These are phyloP conservation scores for Spathaspora sp. DNA, from an alignment of 1,139 yeast species.

Conservation along the genomic window DNA sequence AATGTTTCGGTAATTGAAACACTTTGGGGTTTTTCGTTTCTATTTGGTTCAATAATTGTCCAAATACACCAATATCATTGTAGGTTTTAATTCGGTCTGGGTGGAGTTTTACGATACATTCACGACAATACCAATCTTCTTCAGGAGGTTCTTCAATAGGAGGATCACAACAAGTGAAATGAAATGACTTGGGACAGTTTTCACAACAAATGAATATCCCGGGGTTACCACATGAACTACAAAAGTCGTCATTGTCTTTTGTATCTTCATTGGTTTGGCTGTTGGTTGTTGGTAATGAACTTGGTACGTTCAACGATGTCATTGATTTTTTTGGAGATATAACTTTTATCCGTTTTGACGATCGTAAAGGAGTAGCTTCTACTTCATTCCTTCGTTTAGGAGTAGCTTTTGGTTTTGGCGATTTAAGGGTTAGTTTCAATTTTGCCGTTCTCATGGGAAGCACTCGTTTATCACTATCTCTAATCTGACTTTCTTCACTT, in stretches of 20 bases:
- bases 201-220: constrained; percentile 94
- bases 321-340: constrained; percentile 41
- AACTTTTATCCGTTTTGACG: constrained; percentile 37
- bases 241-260: constrained; percentile 78
- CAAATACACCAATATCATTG: constrained; percentile 55
- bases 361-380: constrained; percentile 8
- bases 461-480: constrained; percentile 18
- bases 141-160: constrained; percentile 84
- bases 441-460: constrained; percentile 10
- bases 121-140: constrained; percentile 87
- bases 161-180: constrained; percentile 87
- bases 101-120: constrained; percentile 49
- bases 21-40: constrained; percentile 68
- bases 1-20: constrained; percentile 64
- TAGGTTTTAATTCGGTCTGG: constrained; percentile 31
- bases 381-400: not conserved
- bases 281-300: constrained; percentile 11
- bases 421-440: constrained; percentile 14
- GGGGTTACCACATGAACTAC: constrained; percentile 83
- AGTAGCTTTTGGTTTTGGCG: constrained; percentile 13
- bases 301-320: constrained; percentile 30
- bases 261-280: constrained; percentile 23
- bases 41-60: constrained; percentile 58
- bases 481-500: constrained; percentile 27
- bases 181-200: constrained; percentile 88